Evolutionary conservation across 2,329 filamentous ascomycete species (phyloP).

Genomic region (Stagonosporopsis chrysanthemi): DNA sequence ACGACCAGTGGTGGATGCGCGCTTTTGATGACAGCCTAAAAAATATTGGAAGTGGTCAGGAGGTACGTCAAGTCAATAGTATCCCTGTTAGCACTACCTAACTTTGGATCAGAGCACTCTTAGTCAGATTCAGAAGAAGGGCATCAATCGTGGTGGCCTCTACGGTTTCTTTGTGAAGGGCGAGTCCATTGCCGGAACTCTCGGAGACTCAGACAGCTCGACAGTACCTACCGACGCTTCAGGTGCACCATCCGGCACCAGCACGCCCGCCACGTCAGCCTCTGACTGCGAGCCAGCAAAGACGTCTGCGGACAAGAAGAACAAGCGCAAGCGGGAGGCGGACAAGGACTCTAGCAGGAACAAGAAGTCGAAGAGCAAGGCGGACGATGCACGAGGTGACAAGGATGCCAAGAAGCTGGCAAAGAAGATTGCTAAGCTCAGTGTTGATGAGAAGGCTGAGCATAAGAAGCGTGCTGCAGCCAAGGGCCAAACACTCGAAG

Average conservation of each 20-base stretch:
- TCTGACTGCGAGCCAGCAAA: constrained; percentile 30
- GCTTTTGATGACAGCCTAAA: constrained; percentile 92
- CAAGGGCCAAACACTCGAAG: constrained; percentile 50
- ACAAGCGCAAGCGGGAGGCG: constrained; percentile 40
- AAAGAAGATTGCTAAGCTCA: constrained; percentile 39
- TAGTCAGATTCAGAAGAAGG: constrained; percentile 56
- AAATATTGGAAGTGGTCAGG: constrained; percentile 57
- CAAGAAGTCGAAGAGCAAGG: constrained; percentile 24
- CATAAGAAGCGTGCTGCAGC: constrained; percentile 46
- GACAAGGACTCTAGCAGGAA: constrained; percentile 19
- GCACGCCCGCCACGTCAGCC: constrained; percentile 41
- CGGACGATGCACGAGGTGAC: constrained; percentile 2
- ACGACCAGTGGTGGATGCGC: constrained; percentile 96
- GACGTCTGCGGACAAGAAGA: constrained; percentile 22
- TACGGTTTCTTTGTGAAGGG: constrained; percentile 88
- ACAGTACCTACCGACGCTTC: constrained; percentile 25
- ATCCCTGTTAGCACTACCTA: constrained; percentile 32
- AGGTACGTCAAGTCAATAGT: constrained; percentile 19
- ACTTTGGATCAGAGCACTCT: constrained; percentile 61
- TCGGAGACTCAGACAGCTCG: constrained; percentile 48
- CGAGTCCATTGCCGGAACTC: constrained; percentile 76
- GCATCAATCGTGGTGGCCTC: constrained; percentile 63
- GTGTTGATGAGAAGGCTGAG: constrained; percentile 35
- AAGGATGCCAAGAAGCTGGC: constrained; percentile 23
- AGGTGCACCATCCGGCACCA: constrained; percentile 25